Evolutionary conservation across 2,329 filamentous ascomycete species (phyloP).

Genomic region (Colletotrichum incanum): DNA sequence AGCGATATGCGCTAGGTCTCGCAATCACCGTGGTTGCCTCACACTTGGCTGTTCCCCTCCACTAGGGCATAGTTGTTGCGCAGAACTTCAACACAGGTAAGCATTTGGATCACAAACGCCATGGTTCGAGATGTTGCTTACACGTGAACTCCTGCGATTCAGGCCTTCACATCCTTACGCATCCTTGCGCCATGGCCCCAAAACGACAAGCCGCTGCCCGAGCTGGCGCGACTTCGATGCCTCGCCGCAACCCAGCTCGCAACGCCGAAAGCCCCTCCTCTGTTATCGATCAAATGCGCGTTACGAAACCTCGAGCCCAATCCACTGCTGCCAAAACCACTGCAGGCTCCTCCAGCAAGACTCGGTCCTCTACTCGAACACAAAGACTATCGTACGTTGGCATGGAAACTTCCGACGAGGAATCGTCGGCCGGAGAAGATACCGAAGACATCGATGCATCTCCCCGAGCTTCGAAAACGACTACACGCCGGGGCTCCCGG

Average conservation of each 20-base stretch:
- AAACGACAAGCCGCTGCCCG: constrained; percentile 5
- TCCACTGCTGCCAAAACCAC: constrained; percentile 2
- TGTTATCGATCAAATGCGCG: constrained; percentile 6
- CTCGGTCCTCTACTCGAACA: constrained; percentile 18
- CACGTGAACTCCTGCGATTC: constrained; percentile 13
- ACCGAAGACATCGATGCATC: constrained; percentile 13
- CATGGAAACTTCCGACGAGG: constrained; percentile 22
- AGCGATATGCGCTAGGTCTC: constrained; percentile 25
- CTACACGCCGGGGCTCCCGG: not conserved
- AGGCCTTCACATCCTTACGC: constrained; percentile 24
- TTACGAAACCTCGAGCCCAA: constrained; percentile 19
- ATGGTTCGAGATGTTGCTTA: not conserved
- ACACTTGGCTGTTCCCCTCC: not conserved
- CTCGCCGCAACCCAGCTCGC: constrained; percentile 30
- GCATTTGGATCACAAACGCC: not conserved
- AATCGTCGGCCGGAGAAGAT: constrained; percentile 10
- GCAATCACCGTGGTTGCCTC: not conserved
- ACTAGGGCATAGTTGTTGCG: not conserved
- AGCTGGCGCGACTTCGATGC: not conserved
- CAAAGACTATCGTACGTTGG: constrained; percentile 15
- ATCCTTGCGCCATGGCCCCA: constrained; percentile 30
- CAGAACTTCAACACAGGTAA: not conserved
- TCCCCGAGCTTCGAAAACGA: not conserved
- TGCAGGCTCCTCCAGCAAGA: not conserved
- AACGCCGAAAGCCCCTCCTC: constrained; percentile 5